These are phyloP conservation scores for Aureobasidium sp. DNA, from an alignment of 2,329 filamentous ascomycete genomes.

Conservation along the genomic window DNA sequence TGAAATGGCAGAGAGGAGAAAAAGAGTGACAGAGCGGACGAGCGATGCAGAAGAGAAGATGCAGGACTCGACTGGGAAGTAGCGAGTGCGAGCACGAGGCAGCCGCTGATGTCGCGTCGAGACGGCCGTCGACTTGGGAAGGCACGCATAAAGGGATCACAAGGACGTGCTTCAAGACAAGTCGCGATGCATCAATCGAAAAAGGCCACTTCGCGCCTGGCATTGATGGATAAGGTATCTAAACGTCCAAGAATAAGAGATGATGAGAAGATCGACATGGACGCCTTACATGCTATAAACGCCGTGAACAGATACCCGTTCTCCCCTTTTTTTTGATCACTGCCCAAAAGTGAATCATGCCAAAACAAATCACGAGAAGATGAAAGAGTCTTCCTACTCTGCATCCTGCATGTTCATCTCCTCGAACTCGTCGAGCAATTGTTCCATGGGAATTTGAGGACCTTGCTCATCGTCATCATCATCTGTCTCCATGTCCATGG, in stretches of 20 bases:
- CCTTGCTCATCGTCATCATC: constrained; percentile 49
- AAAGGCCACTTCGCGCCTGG: background rate
- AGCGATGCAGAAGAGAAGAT: background rate
- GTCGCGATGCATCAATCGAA: too few species aligned
- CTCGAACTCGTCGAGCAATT: constrained; percentile 83
- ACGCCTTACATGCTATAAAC: constrained; percentile 17
- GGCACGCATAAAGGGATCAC: constrained; percentile 1
- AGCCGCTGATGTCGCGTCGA: background rate
- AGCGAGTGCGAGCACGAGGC: background rate
- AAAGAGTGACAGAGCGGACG: too few species aligned
- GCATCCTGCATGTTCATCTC: constrained; percentile 66
- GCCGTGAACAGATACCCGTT: background rate
- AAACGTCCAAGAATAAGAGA: constrained; percentile 1
- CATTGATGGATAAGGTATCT: constrained; percentile 13
- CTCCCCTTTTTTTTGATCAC: background rate
- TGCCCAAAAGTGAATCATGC: background rate
- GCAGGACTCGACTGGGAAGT: background rate
- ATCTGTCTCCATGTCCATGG: constrained; percentile 50
- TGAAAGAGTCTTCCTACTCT: background rate
- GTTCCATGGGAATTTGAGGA: constrained; percentile 44
- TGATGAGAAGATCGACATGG: background rate
- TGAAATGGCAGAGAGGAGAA: background rate
- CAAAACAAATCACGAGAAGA: background rate
- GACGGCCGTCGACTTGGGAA: background rate
- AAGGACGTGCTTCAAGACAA: too few species aligned